Evolutionary conservation across 768 basidiomycete genomes (phyloP).

Genomic region (Rhodosporidiobolus sp.): DNA sequence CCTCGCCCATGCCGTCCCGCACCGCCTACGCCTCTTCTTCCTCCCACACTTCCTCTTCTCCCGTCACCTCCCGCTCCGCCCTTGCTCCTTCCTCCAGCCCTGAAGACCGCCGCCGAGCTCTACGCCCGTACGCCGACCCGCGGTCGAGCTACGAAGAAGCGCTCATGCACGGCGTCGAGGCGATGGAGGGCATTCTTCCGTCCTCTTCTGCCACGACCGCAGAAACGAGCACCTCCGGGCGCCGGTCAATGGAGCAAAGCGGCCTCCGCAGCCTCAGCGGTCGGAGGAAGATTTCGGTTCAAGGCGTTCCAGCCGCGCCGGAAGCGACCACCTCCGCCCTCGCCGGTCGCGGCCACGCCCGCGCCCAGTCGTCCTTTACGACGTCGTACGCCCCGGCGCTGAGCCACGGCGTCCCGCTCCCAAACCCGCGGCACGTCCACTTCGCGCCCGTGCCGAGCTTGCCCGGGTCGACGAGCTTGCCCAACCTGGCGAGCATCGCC

Average conservation of each 20-base stretch:
- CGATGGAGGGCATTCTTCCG: background rate
- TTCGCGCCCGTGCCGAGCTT: background rate
- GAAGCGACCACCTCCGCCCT: slow-evolving; percentile 1
- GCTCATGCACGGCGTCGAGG: background rate
- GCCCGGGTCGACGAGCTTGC: background rate
- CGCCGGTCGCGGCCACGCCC: background rate
- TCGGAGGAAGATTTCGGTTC: background rate
- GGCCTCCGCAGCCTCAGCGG: slow-evolving; percentile 14
- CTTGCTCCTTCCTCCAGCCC: background rate
- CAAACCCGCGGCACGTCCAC: background rate
- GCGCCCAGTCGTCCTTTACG: background rate
- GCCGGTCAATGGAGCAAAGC: background rate
- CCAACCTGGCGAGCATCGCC: background rate
- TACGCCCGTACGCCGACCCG: background rate
- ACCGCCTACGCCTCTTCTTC: background rate
- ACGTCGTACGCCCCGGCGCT: background rate
- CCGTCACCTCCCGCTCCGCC: background rate
- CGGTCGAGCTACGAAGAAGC: background rate
- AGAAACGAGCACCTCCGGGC: background rate
- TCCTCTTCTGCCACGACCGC: background rate
- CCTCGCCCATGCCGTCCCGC: background rate
- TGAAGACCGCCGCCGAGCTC: background rate
- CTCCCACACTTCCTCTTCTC: background rate
- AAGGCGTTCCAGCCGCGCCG: background rate
- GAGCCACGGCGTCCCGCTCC: background rate